Conservation (phyloP, 2,329 filamentous ascomycete species). For the Blumeria graminis region DNA sequence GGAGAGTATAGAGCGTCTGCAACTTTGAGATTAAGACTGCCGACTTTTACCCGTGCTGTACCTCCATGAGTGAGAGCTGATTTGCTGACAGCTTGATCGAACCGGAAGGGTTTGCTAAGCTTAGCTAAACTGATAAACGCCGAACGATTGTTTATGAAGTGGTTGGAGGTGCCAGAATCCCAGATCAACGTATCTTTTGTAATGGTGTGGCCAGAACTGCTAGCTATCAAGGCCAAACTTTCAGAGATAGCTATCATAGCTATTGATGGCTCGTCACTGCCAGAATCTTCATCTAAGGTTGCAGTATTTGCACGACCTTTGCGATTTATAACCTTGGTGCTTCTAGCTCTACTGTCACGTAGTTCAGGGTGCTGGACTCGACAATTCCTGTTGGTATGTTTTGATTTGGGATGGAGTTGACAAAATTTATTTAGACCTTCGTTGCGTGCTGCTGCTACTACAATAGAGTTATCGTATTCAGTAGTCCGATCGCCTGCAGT, state of each 20-base stretch:
- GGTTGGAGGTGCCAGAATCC: background rate
- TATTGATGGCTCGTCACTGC: background rate
- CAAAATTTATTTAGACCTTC: no score
- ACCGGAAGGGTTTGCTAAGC: background rate
- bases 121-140: background rate
- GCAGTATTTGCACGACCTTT: background rate
- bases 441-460: background rate
- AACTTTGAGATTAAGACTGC: background rate
- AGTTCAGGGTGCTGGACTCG: no score
- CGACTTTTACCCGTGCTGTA: background rate
- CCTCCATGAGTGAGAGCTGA: background rate
- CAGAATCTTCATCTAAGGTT: background rate
- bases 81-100: background rate
- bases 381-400: no score
- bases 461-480: background rate
- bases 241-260: no score
- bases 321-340: no score
- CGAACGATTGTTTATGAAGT: constrained; percentile 1
- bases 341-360: no score
- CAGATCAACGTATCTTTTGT: background rate
- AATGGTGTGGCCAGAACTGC: background rate
- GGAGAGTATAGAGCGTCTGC: background rate
- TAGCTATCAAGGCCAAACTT: background rate
- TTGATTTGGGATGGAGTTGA: no score
- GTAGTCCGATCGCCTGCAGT: background rate